Conservation (phyloP, 75 land plant species). For the Chamaecyparis obtusa region DNA sequence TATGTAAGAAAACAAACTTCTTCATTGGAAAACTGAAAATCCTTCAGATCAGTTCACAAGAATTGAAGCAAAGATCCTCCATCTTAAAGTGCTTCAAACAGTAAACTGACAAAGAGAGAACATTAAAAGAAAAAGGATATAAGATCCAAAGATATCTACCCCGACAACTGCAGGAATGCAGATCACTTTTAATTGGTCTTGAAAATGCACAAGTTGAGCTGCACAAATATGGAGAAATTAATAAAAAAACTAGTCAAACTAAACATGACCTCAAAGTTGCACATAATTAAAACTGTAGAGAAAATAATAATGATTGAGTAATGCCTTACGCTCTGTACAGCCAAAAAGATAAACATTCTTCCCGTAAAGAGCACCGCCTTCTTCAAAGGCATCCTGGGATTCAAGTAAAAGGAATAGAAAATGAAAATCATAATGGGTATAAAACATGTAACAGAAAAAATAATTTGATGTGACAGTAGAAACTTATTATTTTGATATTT, state of each 20-base stretch:
- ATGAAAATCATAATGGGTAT: not conserved
- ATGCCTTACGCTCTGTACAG: slow-evolving; percentile 79
- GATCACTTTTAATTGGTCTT: slow-evolving; percentile 54
- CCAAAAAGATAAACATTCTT: slow-evolving; percentile 90
- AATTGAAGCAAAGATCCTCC: not conserved
- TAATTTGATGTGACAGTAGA: not conserved
- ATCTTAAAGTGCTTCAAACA: not conserved
- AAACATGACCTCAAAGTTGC: not conserved
- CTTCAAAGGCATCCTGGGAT: slow-evolving; percentile 80
- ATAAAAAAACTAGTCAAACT: not conserved
- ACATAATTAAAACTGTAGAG: not conserved
- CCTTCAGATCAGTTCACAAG: not conserved
- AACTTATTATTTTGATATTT: not conserved
- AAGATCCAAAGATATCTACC: slow-evolving; percentile 35
- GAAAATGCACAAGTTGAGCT: slow-evolving; percentile 80
- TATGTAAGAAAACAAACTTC: not conserved
- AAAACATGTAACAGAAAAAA: not conserved
- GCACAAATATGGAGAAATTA: slow-evolving; percentile 18
- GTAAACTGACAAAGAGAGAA: not conserved
- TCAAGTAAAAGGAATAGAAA: not conserved
- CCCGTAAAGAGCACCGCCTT: slow-evolving; percentile 72
- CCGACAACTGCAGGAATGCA: slow-evolving; percentile 90
- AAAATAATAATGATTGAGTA: not conserved
- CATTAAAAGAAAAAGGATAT: not conserved
- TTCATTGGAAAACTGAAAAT: not conserved